Base-by-base conservation (phyloP, 768 basidiomycete genomes). In the Psilocybe subaeruginosa region DNA sequence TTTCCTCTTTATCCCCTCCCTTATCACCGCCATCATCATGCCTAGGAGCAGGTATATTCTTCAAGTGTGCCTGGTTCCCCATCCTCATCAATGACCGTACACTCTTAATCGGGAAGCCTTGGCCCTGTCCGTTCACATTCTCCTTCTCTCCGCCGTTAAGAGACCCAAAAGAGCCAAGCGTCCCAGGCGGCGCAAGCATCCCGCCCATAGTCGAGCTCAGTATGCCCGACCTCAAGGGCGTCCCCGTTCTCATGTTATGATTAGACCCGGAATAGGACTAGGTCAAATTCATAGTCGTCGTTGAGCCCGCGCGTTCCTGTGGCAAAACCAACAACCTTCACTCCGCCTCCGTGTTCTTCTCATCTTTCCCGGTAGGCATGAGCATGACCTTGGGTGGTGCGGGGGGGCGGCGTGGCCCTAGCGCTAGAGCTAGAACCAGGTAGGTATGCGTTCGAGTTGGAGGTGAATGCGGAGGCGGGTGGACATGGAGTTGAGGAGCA, bases 101-200 rank as follows among this genome's bases (percentile, higher is more conserved):
- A 12, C 87, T 89, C 46, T 88, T 80, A 77, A 93, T 93, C 4
- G 92, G 92, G 0, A 89, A 91, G 31, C 82, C 85, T 30, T 83
- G 82, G 9, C 31, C 19, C 27, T 31, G 46, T 1, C 11, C 29
- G 7, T 43, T 23, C 23, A 23, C 23, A 23, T 23, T 23, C 23
- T 1, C 23, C 23, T 23, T 23, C 23, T 23, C 23, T 23, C 23
- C 23, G 2, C 2, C 23, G 23, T 23, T 23, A 23, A 23, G 23
- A 23, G 23, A 23, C 23, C 23, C 23, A 23, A 23, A 23, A 23
- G 23, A 23, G 23, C 23, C 23, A 23, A 23, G 16, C 0, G 43
- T 8, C 19, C 68, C 64, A 2, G 68, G 77, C 17, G 77, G 77
- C 2, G 78, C 77, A 27, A 79, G 74, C 0, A 81, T 35, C 2